Evolutionary conservation across 345 rosid species (phyloP).

Genomic region (Lepidium sativum): DNA sequence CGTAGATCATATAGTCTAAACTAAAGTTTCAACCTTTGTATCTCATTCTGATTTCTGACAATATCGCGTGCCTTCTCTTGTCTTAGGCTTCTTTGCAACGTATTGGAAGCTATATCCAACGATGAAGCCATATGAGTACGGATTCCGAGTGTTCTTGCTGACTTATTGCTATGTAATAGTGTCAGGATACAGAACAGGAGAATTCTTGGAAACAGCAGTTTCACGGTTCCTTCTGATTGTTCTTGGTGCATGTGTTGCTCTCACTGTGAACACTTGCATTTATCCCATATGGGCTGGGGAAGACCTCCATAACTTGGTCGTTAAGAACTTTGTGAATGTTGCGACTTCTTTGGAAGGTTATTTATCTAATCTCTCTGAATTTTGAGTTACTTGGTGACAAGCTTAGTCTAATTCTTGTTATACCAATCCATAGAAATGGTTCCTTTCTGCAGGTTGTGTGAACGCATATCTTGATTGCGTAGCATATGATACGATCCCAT

Average conservation of each 20-base stretch:
- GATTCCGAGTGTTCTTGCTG: slow-evolving; percentile 76
- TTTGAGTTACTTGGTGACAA: neutral
- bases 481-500: slow-evolving; percentile 66
- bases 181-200: slow-evolving; percentile 72
- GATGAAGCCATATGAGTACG: slow-evolving; percentile 87
- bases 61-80: slow-evolving; percentile 2
- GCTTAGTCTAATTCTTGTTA: neutral
- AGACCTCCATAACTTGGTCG: slow-evolving; percentile 74
- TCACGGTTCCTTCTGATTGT: slow-evolving; percentile 66
- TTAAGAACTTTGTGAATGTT: slow-evolving; percentile 63
- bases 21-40: neutral
- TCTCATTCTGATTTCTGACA: neutral
- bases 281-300: slow-evolving; percentile 97
- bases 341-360: slow-evolving; percentile 82
- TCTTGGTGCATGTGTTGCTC: slow-evolving; percentile 54
- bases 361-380: neutral
- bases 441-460: too few species aligned
- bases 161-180: slow-evolving; percentile 67
- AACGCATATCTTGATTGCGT: slow-evolving; percentile 56
- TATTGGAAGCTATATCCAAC: slow-evolving; percentile 69
- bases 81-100: slow-evolving; percentile 48
- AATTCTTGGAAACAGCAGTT: slow-evolving; percentile 54
- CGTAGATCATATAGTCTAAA: neutral
- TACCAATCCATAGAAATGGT: too few species aligned
- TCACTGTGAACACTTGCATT: slow-evolving; percentile 61